Conservation (phyloP, 2,329 filamentous ascomycete genomes). For the Pestalotiopsis sp. region DNA sequence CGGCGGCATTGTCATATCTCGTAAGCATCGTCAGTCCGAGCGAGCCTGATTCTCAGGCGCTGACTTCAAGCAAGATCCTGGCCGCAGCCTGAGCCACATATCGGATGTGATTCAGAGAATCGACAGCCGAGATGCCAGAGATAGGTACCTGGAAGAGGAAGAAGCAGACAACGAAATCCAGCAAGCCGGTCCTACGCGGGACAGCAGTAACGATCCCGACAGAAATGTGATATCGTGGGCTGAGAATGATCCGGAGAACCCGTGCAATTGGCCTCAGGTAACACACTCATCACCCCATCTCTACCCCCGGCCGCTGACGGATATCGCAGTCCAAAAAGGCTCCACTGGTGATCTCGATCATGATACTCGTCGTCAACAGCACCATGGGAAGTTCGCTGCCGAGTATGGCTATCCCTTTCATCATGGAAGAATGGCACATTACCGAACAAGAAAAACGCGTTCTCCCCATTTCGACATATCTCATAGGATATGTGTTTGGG, state of each 20-base stretch:
- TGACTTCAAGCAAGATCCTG: background rate
- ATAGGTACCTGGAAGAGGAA: slow-evolving; percentile 45
- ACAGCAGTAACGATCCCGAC: slow-evolving; percentile 22
- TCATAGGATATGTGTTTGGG: slow-evolving; percentile 66
- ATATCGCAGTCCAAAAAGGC: slow-evolving; percentile 53
- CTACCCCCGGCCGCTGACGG: background rate
- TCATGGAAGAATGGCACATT: slow-evolving; percentile 59
- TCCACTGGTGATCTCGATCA: slow-evolving; percentile 55
- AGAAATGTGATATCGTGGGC: slow-evolving; percentile 47
- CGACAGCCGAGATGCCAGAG: slow-evolving; percentile 43
- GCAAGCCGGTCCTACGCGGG: slow-evolving; percentile 19
- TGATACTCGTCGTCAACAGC: slow-evolving; percentile 66
- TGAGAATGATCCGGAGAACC: slow-evolving; percentile 51
- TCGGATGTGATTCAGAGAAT: slow-evolving; percentile 17
- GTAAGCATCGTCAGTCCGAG: background rate
- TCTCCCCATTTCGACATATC: slow-evolving; percentile 64
- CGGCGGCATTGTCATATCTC: background rate
- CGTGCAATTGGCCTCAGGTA: slow-evolving; percentile 53
- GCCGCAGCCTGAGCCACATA: background rate
- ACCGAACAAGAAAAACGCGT: slow-evolving; percentile 47
- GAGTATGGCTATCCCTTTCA: slow-evolving; percentile 62
- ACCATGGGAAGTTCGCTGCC: slow-evolving; percentile 69
- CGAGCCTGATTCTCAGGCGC: background rate
- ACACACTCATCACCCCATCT: slow-evolving; percentile 10
- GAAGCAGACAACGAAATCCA: slow-evolving; percentile 36